Conservation (phyloP, 140 eudicot species). For the Cichorium intybus region DNA sequence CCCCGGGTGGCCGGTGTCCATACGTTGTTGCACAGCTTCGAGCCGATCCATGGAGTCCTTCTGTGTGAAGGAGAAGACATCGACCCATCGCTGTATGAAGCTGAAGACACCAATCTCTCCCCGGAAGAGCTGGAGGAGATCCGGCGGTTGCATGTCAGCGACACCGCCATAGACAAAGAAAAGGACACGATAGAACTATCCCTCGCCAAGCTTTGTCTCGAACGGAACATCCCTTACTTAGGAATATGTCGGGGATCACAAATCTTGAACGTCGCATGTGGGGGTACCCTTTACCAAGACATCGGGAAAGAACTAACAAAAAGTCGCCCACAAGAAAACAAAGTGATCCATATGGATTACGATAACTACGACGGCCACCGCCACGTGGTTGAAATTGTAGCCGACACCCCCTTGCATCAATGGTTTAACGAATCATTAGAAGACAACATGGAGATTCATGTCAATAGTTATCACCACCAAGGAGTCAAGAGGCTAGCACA, state of each 20-base stretch:
- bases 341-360: constrained; percentile 53
- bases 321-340: constrained; percentile 23
- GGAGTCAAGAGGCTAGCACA: constrained; percentile 86
- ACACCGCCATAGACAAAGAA: constrained; percentile 81
- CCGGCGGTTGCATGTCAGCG: constrained; percentile 63
- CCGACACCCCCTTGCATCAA: constrained; percentile 61
- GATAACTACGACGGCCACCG: constrained; percentile 85
- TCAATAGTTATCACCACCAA: constrained; percentile 94
- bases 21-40: constrained; percentile 75
- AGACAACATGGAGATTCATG: constrained; percentile 58
- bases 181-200: constrained; percentile 80
- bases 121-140: constrained; percentile 77
- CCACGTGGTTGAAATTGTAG: constrained; percentile 59
- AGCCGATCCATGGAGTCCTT: constrained; percentile 95
- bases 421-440: constrained; percentile 75
- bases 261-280: constrained; percentile 87
- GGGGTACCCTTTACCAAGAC: constrained; percentile 85
- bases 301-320: constrained; percentile 61
- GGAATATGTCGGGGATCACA: constrained; percentile 98
- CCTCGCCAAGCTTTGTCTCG: constrained; percentile 78
- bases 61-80: constrained; percentile 96
- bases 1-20: constrained; percentile 89
- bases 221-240: constrained; percentile 78
- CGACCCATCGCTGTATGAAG: constrained; percentile 72
- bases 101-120: constrained; percentile 43